Base-by-base conservation (phyloP, 2,329 filamentous ascomycete species). In the Arthrinium phaeospermum region DNA sequence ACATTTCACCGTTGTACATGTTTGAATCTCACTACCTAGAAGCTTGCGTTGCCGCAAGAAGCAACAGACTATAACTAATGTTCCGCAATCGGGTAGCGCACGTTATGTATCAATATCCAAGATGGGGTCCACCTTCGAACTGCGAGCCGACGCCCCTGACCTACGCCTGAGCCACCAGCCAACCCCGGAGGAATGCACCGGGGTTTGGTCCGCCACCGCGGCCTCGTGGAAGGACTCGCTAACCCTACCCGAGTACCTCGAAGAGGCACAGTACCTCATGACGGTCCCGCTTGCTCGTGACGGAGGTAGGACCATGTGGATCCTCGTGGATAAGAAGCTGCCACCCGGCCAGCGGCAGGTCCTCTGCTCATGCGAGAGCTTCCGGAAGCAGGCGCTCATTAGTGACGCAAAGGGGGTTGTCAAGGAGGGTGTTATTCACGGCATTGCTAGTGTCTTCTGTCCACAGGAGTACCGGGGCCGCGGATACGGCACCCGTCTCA, bases 361-460 rank as follows among this genome's bases (percentile, higher is more conserved):
- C 37, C 85, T 92, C 37, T 89, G 90, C 4, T 89, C 88, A 34
- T 92, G 91, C 79, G 91, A 93, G 81, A 88, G 88, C 12, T 84
- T 92, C 70, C 86, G 86, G 72, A 93, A 93, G 81, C 85, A 84
- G 41, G 88, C 89, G 5, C 78, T 91, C 4, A 82, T 88, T 47
- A 82, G 84, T 45, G 75, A 75, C 27, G 78, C 78, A 0, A 78
- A 81, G 4, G 82, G 82, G 53, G 76, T 78, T 61, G 81, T 87
- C 22, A 80, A 84, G 71, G 90, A 94, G 64, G 89, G 87, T 1
- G 83, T 90, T 10, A 89, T 90, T 22, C 91, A 97, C 82, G 94
- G 92, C 7, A 88, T 97, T 71, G 93, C 91, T 19, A 94, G 92
- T 73, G 94, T 97, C n/a, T 96, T 92, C 80, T 94, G 91, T 4